Base-by-base conservation (phyloP, 2,329 filamentous ascomycete genomes). In the Paecilomyces niveus region DNA sequence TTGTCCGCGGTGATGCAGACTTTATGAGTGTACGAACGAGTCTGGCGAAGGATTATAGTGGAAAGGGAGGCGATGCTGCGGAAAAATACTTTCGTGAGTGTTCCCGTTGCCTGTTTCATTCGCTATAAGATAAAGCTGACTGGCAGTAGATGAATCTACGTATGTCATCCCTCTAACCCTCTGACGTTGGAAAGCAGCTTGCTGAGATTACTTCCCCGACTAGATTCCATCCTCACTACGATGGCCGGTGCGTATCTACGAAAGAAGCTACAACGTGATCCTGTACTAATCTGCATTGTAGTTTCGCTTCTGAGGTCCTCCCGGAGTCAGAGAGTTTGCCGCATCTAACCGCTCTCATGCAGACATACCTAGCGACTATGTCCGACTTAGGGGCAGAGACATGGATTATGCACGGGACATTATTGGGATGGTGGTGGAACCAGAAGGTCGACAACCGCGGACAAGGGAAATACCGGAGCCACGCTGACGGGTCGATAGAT, bases 401-500 rank as follows among this genome's bases (percentile, higher is more conserved):
- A 8, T 86, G 83, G 83, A 80, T 86, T 58, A 85, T 85, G 81
- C 84, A 86, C 63, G 83, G 84, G 11, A 81, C 80, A 5, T 70
- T 86, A 49, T 72, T 86, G 15, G 82, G 83, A 35, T 86, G 84
- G 83, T 86, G 81, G 79, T 86, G 84, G 84, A 85, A 85, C 63
- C 76, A 80, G 56, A 78, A 79, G 69, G 75, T 77, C 58, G 55
- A 63, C 26, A 32, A 11, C n/a, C 53, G 29, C 3, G 18, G 56
- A 29, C 55, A 15, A 54, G 51, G 57, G 21, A 52, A 6, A 56
- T 5, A 9, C 7, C 18, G 11, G 13, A 31, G 18, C 22, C 22
- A n/a, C 26, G 15, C 49, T 52, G 13, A 56, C 29, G 39, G 22
- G 22, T 53, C 35, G 24, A n/a, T 53, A 78, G 66, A 80, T 85